Evolutionary conservation across 2,329 filamentous ascomycete genomes (phyloP).

Genomic region (Purpureocillium takamizusanense): DNA sequence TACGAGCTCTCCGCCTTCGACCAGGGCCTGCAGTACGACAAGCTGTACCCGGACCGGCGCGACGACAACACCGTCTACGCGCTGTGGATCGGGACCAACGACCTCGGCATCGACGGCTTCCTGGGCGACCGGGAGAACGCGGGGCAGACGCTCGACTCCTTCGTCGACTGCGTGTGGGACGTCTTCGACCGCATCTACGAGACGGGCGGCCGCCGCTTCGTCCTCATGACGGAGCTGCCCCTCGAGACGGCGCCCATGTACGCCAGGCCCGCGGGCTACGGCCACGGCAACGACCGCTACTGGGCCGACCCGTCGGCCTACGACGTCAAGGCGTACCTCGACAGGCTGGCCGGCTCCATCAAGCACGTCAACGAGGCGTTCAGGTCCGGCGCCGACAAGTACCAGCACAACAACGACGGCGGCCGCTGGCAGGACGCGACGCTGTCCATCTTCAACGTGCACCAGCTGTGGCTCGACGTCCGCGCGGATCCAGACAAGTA

Average conservation of each 20-base stretch:
- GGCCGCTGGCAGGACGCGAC: constrained; percentile 47
- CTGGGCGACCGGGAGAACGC: constrained; percentile 53
- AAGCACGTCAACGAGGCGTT: constrained; percentile 39
- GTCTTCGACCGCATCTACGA: constrained; percentile 55
- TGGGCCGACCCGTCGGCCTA: constrained; percentile 36
- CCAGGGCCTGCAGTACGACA: constrained; percentile 34
- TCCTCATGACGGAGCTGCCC: constrained; percentile 61
- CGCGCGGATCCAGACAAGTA: constrained; percentile 51
- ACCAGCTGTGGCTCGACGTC: constrained; percentile 57
- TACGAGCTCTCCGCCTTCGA: constrained; percentile 52
- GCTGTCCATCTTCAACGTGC: constrained; percentile 59
- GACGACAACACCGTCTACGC: constrained; percentile 59
- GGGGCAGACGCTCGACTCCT: constrained; percentile 53
- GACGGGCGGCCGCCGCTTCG: constrained; percentile 60
- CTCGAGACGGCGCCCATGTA: constrained; percentile 62
- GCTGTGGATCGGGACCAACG: constrained; percentile 77
- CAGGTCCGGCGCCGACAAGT: constrained; percentile 38
- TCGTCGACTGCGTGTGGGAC: constrained; percentile 58
- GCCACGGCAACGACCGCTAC: constrained; percentile 20
- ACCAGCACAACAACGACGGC: constrained; percentile 31
- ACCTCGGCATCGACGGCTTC: constrained; percentile 59
- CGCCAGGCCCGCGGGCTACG: constrained; percentile 14
- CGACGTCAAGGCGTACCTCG: constrained; percentile 36
- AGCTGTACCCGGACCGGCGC: constrained; percentile 31
- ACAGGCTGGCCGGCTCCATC: constrained; percentile 37